Conservation (phyloP, 2,329 filamentous ascomycete genomes). For the Colletotrichum melonis region DNA sequence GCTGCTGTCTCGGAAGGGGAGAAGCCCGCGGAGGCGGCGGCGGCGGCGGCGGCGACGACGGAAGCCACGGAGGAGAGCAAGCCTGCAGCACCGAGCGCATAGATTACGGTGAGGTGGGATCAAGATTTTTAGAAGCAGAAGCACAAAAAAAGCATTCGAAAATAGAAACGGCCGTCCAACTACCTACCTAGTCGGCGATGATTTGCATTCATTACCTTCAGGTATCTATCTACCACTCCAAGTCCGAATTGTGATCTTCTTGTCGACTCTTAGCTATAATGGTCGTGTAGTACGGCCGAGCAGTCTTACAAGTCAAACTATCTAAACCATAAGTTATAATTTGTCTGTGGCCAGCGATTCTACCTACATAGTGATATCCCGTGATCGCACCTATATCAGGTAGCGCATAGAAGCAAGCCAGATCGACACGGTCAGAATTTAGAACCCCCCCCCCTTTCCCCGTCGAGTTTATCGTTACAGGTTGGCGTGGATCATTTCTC, state of each 20-base stretch:
- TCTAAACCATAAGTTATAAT: background rate
- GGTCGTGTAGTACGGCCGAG: background rate
- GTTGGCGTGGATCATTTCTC: slow-evolving; percentile 7
- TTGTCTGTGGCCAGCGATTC: background rate
- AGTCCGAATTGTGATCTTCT: background rate
- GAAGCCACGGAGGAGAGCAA: slow-evolving; percentile 33
- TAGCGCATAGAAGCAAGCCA: background rate
- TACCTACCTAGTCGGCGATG: background rate
- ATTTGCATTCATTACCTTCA: background rate
- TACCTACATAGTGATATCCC: background rate
- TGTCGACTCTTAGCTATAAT: background rate
- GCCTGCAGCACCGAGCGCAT: slow-evolving; percentile 22
- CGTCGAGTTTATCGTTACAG: slow-evolving; percentile 6
- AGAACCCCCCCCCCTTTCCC: background rate
- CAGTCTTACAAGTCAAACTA: background rate
- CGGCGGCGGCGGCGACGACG: too few relatives aligned
- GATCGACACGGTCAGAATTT: background rate
- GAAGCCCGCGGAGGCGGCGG: slow-evolving; percentile 19
- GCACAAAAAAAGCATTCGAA: slow-evolving; percentile 1
- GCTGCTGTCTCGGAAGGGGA: slow-evolving; percentile 11
- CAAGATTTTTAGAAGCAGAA: slow-evolving; percentile 13
- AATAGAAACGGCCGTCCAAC: background rate
- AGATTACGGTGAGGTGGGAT: background rate
- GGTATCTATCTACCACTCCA: too few relatives aligned
- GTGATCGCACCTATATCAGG: background rate